Percentiles rank a stretch among this genome's conserved stretches.
phyloP scores from a whole-genome alignment of 176 grass and related monocot species.

The Juncus inflexus region DNA sequence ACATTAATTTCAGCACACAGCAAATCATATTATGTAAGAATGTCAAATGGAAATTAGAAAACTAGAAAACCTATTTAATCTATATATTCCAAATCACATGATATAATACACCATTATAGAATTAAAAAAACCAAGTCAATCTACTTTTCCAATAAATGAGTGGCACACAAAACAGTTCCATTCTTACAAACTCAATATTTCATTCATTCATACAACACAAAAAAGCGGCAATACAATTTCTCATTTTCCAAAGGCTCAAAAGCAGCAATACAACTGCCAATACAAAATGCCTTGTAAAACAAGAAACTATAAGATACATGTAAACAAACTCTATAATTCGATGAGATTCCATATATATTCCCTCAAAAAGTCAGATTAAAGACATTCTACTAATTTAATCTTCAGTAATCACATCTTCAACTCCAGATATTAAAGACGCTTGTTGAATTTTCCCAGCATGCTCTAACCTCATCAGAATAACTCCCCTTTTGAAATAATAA shows the following conservation, averaged over 20 bases:
- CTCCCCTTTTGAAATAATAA: slow-evolving; percentile 46
- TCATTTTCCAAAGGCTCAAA: not conserved
- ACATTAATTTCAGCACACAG: too few relatives aligned
- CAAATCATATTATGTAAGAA: too few relatives aligned
- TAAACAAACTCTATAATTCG: not conserved
- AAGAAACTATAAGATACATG: not conserved
- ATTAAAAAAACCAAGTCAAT: too few relatives aligned
- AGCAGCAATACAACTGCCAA: not conserved
- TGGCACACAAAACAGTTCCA: too few relatives aligned
- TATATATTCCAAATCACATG: too few relatives aligned
- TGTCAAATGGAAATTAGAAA: too few relatives aligned
- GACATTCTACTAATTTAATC: slow-evolving; percentile 19
- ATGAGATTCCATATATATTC: not conserved
- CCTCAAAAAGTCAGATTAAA: not conserved
- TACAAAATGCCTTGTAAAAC: slow-evolving; percentile 21
- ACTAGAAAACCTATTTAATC: too few relatives aligned
- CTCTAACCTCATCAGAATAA: slow-evolving; percentile 96
- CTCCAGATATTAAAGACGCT: slow-evolving; percentile 72
- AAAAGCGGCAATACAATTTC: not conserved
- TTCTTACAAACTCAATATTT: too few relatives aligned
- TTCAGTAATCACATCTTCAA: slow-evolving; percentile 25
- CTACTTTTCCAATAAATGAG: too few relatives aligned
- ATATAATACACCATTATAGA: too few relatives aligned
- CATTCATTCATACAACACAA: not conserved
- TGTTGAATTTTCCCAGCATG: slow-evolving; percentile 80